These are phyloP conservation scores for Paraglomus occultum DNA, from an alignment of 192 early-diverging fungal species.

Conservation along the genomic window DNA sequence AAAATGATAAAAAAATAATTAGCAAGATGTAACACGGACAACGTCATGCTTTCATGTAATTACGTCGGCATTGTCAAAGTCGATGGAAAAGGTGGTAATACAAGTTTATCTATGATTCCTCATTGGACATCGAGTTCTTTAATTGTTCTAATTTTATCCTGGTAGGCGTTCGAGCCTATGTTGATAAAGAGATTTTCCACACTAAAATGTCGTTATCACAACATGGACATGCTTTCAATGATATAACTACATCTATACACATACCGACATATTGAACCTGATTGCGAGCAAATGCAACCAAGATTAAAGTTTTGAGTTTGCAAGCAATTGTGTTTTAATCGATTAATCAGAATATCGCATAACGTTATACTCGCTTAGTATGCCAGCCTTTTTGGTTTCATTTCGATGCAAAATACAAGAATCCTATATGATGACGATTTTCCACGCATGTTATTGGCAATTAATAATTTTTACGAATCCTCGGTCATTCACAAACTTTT, in stretches of 20 bases:
- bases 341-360: background rate
- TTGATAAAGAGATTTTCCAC: slow-evolving; percentile 12
- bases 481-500: background rate
- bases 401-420: slow-evolving; percentile 5
- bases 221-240: background rate
- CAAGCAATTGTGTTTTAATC: no score
- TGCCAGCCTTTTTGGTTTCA: slow-evolving; percentile 13
- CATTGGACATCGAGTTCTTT: background rate
- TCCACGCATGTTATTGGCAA: background rate
- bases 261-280: slow-evolving; percentile 24
- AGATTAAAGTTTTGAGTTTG: slow-evolving; percentile 26
- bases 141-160: no score
- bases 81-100: slow-evolving; percentile 13
- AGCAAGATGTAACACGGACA: no score
- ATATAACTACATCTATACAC: slow-evolving; percentile 16
- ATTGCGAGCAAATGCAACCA: background rate
- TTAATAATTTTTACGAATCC: background rate
- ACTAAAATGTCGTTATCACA: slow-evolving; percentile 16
- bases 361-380: slow-evolving; percentile 15
- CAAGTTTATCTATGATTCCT: background rate
- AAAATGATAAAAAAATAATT: no score
- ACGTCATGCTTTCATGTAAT: no score
- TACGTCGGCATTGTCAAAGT: slow-evolving; percentile 22
- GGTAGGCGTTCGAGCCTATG: background rate
- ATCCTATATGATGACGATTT: slow-evolving; percentile 17